Conservation (phyloP, 805 yeast genomes). For the Candida sithepensis region DNA sequence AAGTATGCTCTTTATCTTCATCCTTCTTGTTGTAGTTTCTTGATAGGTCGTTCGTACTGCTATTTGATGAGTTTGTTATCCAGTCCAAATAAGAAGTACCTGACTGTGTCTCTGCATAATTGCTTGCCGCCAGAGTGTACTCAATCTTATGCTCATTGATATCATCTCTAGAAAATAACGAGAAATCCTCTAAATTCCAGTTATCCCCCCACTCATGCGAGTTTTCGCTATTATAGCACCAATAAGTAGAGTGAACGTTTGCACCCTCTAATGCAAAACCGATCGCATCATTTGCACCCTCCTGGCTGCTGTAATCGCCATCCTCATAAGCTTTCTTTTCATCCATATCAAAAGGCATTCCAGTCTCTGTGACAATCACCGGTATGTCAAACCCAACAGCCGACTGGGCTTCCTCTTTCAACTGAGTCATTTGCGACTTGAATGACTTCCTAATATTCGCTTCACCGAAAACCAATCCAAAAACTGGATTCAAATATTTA, state of each 20-base stretch:
- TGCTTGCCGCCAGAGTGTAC: conserved; percentile 10
- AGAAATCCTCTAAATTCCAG: conserved; percentile 94
- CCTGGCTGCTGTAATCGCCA: conserved; percentile 72
- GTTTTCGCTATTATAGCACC: conserved; percentile 80
- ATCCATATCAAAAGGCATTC: conserved; percentile 97
- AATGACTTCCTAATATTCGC: conserved; percentile 69
- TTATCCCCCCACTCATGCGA: conserved; percentile 83
- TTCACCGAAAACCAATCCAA: conserved; percentile 82
- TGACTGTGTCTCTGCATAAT: conserved; percentile 15
- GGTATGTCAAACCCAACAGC: conserved; percentile 66
- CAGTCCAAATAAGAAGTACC: conserved; percentile 20
- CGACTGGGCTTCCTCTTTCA: conserved; percentile 60
- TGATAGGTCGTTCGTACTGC: not conserved
- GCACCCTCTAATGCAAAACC: conserved; percentile 74
- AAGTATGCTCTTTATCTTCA: not conserved
- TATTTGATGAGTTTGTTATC: conserved; percentile 13
- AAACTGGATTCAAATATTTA: conserved; percentile 64
- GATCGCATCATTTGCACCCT: conserved; percentile 79
- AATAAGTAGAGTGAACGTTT: conserved; percentile 68
- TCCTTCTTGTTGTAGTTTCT: not conserved
- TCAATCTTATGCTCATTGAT: conserved; percentile 15
- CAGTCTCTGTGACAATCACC: conserved; percentile 85
- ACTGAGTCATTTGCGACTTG: conserved; percentile 60
- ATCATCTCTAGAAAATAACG: conserved; percentile 77
- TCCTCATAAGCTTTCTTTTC: conserved; percentile 61